Percentiles rank a stretch among this genome's conserved stretches.
Evolutionary conservation across 2,329 filamentous ascomycete species (phyloP).

Genomic region (Tothia fuscella): DNA sequence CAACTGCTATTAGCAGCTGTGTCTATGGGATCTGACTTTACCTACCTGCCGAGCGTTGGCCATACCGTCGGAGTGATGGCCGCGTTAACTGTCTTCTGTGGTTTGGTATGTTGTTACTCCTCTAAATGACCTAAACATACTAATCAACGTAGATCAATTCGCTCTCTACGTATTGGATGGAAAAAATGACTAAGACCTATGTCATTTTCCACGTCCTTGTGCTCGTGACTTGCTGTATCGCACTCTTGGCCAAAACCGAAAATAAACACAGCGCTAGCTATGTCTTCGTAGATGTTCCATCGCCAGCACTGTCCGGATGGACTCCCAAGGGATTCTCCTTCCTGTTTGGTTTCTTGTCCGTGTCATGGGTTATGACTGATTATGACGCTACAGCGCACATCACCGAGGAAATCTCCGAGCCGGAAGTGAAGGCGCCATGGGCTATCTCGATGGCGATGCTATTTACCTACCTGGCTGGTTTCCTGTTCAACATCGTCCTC

Average conservation of each 20-base stretch:
- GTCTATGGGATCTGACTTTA: conserved; percentile 37
- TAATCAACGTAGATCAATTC: too few species aligned
- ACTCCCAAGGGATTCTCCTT: conserved; percentile 42
- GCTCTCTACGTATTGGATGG: conserved; percentile 45
- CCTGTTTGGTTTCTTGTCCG: conserved; percentile 48
- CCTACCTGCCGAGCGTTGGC: conserved; percentile 34
- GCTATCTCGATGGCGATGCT: conserved; percentile 44
- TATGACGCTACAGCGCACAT: conserved; percentile 34
- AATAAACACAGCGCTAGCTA: conserved; percentile 41
- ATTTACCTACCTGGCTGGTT: conserved; percentile 45
- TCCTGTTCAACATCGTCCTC: conserved; percentile 46
- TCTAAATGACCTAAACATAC: conserved; percentile 23
- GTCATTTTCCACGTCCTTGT: conserved; percentile 45
- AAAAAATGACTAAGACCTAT: conserved; percentile 45
- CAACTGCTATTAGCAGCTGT: conserved; percentile 45
- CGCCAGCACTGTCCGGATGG: conserved; percentile 39
- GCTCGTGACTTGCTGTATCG: conserved; percentile 39
- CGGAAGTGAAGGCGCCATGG: conserved; percentile 41
- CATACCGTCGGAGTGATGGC: conserved; percentile 45
- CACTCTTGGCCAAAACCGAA: conserved; percentile 38
- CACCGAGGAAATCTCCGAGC: conserved; percentile 29
- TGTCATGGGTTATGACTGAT: conserved; percentile 50
- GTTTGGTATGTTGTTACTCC: too few species aligned
- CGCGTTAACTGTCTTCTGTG: conserved; percentile 35
- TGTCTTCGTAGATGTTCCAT: conserved; percentile 42